Conservation (phyloP, 192 early-diverging fungal species). For the Backusella parvicylindrica region DNA sequence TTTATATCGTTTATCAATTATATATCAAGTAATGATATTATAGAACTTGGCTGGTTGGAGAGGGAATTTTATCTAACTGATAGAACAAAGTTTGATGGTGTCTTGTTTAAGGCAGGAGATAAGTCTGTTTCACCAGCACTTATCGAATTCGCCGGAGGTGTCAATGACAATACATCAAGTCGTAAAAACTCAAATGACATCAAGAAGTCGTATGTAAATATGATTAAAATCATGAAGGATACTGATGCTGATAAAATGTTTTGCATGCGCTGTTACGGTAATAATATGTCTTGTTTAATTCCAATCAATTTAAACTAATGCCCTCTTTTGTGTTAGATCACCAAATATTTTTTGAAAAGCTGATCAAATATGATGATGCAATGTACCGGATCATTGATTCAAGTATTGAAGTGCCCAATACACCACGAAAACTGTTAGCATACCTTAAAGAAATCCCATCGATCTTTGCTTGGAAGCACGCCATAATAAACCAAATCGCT, state of each 20-base stretch:
- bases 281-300: not conserved
- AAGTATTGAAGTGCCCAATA: not conserved
- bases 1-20: not conserved
- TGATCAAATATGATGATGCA: not conserved
- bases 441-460: not conserved
- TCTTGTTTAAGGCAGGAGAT: not conserved
- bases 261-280: not conserved
- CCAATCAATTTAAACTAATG: not conserved
- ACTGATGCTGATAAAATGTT: not conserved
- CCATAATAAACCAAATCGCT: not conserved
- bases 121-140: not conserved
- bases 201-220: not conserved
- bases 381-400: not conserved
- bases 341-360: not conserved
- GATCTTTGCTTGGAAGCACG: constrained; percentile 1
- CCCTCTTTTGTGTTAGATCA: not conserved
- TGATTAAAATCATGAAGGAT: not conserved
- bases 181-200: not conserved
- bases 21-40: not conserved
- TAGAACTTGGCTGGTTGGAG: not conserved
- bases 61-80: not conserved
- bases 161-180: not conserved
- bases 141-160: not conserved
- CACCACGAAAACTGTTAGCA: not conserved
- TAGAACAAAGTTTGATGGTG: not conserved